phyloP scores from a whole-genome alignment of 148 eudicot species.

The Spergularia bocconei region DNA sequence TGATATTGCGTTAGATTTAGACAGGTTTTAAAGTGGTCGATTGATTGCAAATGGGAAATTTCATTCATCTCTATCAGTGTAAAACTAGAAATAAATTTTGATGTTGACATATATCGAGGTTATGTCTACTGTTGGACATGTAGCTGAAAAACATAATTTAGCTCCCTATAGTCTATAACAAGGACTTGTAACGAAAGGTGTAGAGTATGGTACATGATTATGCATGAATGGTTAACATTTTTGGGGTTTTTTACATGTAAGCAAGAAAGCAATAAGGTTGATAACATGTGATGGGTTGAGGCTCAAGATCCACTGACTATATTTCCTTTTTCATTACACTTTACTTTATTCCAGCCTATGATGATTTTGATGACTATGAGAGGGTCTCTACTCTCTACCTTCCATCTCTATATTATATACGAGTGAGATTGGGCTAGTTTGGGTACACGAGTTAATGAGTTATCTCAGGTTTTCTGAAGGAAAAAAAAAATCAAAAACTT shows the following conservation, averaged over 20 bases:
- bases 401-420: slow-evolving; percentile 1
- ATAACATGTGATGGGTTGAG: slow-evolving; percentile 34
- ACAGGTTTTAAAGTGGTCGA: neutral
- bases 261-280: slow-evolving; percentile 19
- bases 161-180: no score
- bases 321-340: neutral
- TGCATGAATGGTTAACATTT: neutral
- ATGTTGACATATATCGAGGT: no score
- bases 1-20: no score
- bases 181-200: no score
- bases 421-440: no score
- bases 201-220: neutral
- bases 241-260: slow-evolving; percentile 13
- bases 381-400: slow-evolving; percentile 22
- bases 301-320: slow-evolving; percentile 23
- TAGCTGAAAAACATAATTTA: no score
- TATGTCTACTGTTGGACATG: no score
- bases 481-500: no score
- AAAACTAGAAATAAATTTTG: no score
- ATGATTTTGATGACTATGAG: neutral
- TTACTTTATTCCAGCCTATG: neutral
- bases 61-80: neutral
- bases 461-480: no score
- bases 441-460: no score
- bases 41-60: slow-evolving; percentile 1